Base-by-base conservation (phyloP, 768 basidiomycete genomes). In the Suillus cothurnatus region DNA sequence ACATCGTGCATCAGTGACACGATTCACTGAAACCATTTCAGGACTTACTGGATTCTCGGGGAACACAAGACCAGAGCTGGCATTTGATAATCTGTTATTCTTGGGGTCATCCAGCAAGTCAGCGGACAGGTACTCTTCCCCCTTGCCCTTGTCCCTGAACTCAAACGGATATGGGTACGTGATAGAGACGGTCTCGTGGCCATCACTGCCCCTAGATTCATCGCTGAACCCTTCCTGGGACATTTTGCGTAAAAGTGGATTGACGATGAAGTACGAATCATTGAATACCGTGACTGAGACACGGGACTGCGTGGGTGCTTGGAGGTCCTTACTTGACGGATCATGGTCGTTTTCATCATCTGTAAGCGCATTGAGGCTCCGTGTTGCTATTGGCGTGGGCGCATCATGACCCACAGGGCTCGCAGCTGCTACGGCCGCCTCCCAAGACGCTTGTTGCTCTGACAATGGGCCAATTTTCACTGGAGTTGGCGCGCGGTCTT, bases 1-100 rank as follows among this genome's bases (percentile, higher is more conserved):
- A 26, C 19, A 59, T 26, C 21, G 47, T 39, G 6, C 36, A 23
- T 62, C 21, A 38, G 28, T 28, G 12, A 65, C 21, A 19, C 5
- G 15, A 32, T 41, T 38, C 15, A 14, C 14, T 31, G 55, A 41
- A 41, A 19, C 8, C 4, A 19, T 21, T 23, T 28, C 11, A 43
- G 45, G 9, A 56, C 65, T 64, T 31, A 66, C 65, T 45, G 55
- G 26, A 59, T 50, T 50, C 14, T 64, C 55, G 14, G 65, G 65
- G 32, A 59, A 31, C 34, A 52, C 62, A 23, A 59, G n/a, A 9
- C 19, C 45, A 4, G 65, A 66, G 36, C 62, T 64, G 3, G 62
- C 55, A 63, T n/a, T 64, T 9, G 65, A 66, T 23, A 66, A 28
- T 41, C 65, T 64, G 55, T 50, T 66, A 26, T 23, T 21, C 58